Evolutionary conservation across 257 asterid genomes (phyloP).

Genomic region (Solanum pennellii): DNA sequence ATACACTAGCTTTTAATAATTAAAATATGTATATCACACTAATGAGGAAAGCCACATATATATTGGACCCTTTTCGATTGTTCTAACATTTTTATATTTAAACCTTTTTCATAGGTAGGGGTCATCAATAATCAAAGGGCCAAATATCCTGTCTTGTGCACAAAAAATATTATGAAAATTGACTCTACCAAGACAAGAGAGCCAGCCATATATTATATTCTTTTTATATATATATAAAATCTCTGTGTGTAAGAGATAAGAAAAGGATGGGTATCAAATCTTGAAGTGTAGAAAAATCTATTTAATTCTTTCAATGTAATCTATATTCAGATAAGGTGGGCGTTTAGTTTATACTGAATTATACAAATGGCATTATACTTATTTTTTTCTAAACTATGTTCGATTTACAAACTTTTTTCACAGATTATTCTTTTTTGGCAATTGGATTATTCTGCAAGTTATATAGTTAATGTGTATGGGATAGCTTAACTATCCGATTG

Average conservation of each 20-base stretch:
- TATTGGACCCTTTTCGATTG: too few species aligned
- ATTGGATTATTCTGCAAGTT: neutral
- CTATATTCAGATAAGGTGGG: neutral
- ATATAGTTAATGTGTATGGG: neutral
- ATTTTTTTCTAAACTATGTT: neutral
- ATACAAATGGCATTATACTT: neutral
- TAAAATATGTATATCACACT: neutral
- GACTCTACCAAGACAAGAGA: neutral
- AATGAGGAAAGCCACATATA: neutral
- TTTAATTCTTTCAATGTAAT: neutral
- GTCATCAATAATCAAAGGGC: neutral
- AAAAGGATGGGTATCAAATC: neutral
- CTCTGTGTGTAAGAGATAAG: neutral
- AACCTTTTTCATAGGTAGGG: neutral
- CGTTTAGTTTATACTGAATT: neutral
- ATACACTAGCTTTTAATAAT: neutral
- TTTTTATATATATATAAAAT: neutral
- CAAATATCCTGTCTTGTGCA: neutral
- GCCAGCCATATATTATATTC: neutral
- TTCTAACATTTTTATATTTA: too few species aligned
- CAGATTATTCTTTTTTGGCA: neutral
- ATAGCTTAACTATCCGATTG: neutral
- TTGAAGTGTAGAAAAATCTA: neutral
- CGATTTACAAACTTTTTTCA: neutral
- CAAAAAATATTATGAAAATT: neutral